Conservation (phyloP, 2,329 filamentous ascomycete species). For the Sporothrix protearum region DNA sequence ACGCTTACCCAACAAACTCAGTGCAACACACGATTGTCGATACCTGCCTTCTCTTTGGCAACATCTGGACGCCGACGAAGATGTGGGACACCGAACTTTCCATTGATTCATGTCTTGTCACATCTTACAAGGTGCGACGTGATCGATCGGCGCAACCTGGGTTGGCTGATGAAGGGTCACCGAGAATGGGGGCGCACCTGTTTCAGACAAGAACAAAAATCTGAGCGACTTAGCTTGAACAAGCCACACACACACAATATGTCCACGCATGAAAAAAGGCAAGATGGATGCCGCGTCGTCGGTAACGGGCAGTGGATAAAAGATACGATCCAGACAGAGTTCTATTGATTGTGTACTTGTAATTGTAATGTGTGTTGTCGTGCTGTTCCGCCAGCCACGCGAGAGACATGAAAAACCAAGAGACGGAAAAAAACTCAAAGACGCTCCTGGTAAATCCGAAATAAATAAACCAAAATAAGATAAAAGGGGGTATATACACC, state of each 20-base stretch:
- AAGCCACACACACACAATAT: neutral
- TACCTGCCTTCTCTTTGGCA: neutral
- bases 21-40: neutral
- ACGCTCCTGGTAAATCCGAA: neutral
- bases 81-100: neutral
- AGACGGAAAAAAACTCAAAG: neutral
- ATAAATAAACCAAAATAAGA: constrained; percentile 1
- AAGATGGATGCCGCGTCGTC: neutral
- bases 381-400: neutral
- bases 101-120: neutral
- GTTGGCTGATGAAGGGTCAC: neutral
- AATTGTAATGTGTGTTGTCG: neutral
- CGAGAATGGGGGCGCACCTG: neutral
- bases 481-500: constrained; percentile 17
- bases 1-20: neutral
- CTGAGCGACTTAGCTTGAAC: neutral
- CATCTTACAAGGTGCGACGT: constrained; percentile 9
- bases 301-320: neutral
- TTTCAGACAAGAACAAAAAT: neutral
- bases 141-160: neutral
- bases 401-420: neutral
- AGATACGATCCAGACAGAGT: neutral
- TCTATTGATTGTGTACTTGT: neutral
- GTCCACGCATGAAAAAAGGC: neutral
- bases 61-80: neutral